Evolutionary conservation across 2,329 filamentous ascomycete species (phyloP).

Genomic region (Aspergillus sp.): DNA sequence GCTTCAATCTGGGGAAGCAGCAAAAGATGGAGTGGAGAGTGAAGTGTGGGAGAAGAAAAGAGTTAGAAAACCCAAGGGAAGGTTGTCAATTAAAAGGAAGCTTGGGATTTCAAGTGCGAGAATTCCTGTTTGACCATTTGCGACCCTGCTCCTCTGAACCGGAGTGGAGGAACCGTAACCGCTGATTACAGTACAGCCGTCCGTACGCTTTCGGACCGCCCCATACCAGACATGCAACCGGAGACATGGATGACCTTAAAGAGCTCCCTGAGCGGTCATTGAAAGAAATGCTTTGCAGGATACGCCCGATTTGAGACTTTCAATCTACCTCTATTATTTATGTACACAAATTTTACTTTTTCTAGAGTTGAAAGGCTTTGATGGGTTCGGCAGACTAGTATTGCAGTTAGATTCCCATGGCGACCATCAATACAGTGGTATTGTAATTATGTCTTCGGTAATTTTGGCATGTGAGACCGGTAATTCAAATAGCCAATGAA

Average conservation of each 20-base stretch:
- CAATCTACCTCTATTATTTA: not conserved
- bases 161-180: constrained; percentile 42
- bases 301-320: not conserved
- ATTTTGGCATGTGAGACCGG: constrained; percentile 22
- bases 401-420: constrained; percentile 3
- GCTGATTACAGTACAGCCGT: constrained; percentile 35
- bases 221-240: constrained; percentile 26
- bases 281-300: not conserved
- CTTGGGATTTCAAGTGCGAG: constrained; percentile 34
- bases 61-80: constrained; percentile 37
- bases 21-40: constrained; percentile 36
- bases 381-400: not conserved
- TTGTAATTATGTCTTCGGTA: constrained; percentile 6
- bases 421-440: not conserved
- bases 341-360: not conserved
- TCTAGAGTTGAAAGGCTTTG: not conserved
- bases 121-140: constrained; percentile 25
- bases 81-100: constrained; percentile 38
- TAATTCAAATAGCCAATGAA: constrained; percentile 20
- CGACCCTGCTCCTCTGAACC: constrained; percentile 27
- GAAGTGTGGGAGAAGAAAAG: constrained; percentile 30
- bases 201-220: constrained; percentile 27
- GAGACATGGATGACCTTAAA: constrained; percentile 32
- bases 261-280: constrained; percentile 12
- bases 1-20: constrained; percentile 41